These are phyloP conservation scores for Hypoxylon fragiforme DNA, from an alignment of 495 filamentous ascomycete genomes.

Conservation along the genomic window DNA sequence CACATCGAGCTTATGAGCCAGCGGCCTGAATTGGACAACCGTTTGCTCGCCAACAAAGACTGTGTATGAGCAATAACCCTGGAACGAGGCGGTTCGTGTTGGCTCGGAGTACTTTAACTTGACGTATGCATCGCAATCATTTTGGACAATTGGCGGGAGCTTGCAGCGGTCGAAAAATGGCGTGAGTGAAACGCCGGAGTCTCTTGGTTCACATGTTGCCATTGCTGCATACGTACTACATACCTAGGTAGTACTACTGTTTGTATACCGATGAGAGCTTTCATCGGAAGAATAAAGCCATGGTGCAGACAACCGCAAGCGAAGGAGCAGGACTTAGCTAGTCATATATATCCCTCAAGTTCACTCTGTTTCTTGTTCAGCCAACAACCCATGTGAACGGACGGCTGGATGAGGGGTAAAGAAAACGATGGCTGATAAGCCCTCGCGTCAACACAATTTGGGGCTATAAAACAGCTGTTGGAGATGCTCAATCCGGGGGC, in stretches of 20 bases:
- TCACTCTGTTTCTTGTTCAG: not conserved
- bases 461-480: constrained; percentile 25
- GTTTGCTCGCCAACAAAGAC: constrained; percentile 41
- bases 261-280: too few relatives aligned
- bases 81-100: constrained; percentile 38
- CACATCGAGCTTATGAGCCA: constrained; percentile 46
- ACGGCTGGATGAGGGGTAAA: constrained; percentile 34
- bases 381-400: constrained; percentile 24
- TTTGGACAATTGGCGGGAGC: constrained; percentile 19
- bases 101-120: constrained; percentile 20
- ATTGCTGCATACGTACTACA: too few relatives aligned
- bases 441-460: constrained; percentile 17
- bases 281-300: constrained; percentile 3
- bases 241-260: too few relatives aligned
- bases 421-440: constrained; percentile 24
- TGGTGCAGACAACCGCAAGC: not conserved
- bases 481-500: constrained; percentile 7
- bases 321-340: not conserved
- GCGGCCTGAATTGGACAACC: constrained; percentile 57
- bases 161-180: constrained; percentile 36
- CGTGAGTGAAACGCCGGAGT: constrained; percentile 26
- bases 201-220: constrained; percentile 23
- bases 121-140: constrained; percentile 34
- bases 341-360: not conserved
- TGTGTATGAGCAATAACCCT: constrained; percentile 60